Evolutionary conservation across 192 early-diverging fungal species (phyloP), one percentile per base, ranked within the genome.

Genomic region (Podila minutissima): DNA sequence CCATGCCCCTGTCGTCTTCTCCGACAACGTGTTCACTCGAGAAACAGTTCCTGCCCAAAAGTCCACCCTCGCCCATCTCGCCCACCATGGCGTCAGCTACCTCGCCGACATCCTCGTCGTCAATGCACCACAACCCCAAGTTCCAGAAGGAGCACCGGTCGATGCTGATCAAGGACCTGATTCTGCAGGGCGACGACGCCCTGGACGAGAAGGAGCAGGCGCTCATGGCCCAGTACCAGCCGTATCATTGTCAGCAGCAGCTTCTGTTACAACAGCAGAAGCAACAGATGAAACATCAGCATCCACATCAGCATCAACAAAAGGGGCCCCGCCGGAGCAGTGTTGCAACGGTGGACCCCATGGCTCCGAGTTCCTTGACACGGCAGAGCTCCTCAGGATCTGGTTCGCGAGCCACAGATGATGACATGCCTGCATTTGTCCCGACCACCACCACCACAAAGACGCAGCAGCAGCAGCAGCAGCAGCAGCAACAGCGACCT

Each of bases 121-220:
- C 71, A 32, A 41, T 49, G 20, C 55, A 20, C 9, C 38, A 69
- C 37, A 60, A 71, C 53, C 64, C 53, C 5, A 78, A 50, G 29
- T 63, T 62, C 19, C 69, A 71, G 55, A 71, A 71, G 55, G 59
- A 78, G 28, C 75, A 67, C 28, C 55, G 75, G 0, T 78, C 75
- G 2, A 61, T 71, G 50, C 59, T 78, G 19, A 78, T 78, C 65
- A 78, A 78, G 59, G 75, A 78, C 22, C 51, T 71, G 59, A 78
- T 78, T 28, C 69, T 78, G 4, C 68, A 78, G 20, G 75, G 75
- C 3, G 75, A 78, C 31, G 66, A 64, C 33, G 63, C 22, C 4
- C 64, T 78, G 1, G 75, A 78, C 26, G 75, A 78, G 24, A 78
- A 78, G 65, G 75, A 78, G 22, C 70, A 66, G 69, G 75, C 69